phyloP scores from a whole-genome alignment of 805 yeast species.

The Metschnikowia gelsemii region DNA sequence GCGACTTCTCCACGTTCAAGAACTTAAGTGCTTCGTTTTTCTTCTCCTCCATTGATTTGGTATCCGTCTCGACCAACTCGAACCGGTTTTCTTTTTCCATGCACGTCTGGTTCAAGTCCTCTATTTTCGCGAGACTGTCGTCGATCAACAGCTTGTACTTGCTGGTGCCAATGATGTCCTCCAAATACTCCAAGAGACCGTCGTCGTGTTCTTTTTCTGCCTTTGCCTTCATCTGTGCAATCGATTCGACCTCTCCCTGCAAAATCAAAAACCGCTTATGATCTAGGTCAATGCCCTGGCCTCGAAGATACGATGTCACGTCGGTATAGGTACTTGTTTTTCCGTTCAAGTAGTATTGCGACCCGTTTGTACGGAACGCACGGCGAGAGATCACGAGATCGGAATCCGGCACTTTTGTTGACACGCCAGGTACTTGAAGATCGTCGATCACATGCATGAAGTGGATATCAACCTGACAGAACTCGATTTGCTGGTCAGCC shows the following conservation, averaged over 20 bases:
- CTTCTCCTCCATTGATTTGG: constrained; percentile 59
- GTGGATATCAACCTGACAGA: constrained; percentile 88
- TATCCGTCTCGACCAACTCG: constrained; percentile 76
- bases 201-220: constrained; percentile 92
- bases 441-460: constrained; percentile 75
- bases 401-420: constrained; percentile 49
- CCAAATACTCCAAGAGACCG: constrained; percentile 89
- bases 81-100: constrained; percentile 78
- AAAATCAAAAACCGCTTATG: constrained; percentile 91
- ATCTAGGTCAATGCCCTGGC: constrained; percentile 87
- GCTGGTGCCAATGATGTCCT: constrained; percentile 95
- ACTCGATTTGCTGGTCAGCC: constrained; percentile 51
- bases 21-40: constrained; percentile 70
- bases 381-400: constrained; percentile 73
- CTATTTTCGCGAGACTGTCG: constrained; percentile 56
- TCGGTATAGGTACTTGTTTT: constrained; percentile 69
- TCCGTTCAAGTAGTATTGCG: constrained; percentile 75
- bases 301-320: constrained; percentile 71
- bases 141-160: constrained; percentile 78
- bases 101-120: constrained; percentile 75
- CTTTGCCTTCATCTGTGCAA: constrained; percentile 98
- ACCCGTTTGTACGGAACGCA: constrained; percentile 73
- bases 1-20: constrained; percentile 61
- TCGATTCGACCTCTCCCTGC: constrained; percentile 98
- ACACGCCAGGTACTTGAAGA: constrained; percentile 29